Percentiles rank a stretch among this genome's conserved stretches.
These are phyloP conservation scores for Dillenia suffruticosa DNA, from an alignment of 164 flowering plant species.

Conservation along the genomic window DNA sequence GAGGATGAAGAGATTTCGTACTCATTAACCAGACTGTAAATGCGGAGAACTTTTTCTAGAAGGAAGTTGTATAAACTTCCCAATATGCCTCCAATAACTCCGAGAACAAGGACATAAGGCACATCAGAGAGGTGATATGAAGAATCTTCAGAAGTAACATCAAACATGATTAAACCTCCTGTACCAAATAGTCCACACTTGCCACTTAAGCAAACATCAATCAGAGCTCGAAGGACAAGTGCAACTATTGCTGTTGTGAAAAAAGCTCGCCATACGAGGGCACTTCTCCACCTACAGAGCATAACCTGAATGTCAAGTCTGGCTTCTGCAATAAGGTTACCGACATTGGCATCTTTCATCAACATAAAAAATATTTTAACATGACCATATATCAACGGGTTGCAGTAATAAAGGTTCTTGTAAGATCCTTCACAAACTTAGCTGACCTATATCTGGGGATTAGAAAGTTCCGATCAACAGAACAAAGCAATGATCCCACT, in stretches of 20 bases:
- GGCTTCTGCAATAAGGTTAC: too few relatives aligned
- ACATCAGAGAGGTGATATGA: constrained; percentile 68
- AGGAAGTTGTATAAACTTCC: constrained; percentile 76
- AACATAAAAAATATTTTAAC: too few relatives aligned
- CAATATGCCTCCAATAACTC: constrained; percentile 72
- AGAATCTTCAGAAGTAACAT: constrained; percentile 56
- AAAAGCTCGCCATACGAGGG: constrained; percentile 89
- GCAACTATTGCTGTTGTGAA: constrained; percentile 87
- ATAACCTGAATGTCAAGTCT: constrained; percentile 1
- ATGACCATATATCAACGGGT: too few relatives aligned
- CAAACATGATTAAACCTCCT: constrained; percentile 94
- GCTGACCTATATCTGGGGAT: too few relatives aligned
- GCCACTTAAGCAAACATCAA: constrained; percentile 68
- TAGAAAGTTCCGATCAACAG: too few relatives aligned
- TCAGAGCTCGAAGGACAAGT: constrained; percentile 63
- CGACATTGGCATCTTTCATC: too few relatives aligned
- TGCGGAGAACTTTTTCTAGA: constrained; percentile 53
- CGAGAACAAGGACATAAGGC: constrained; percentile 75
- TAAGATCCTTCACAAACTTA: too few relatives aligned
- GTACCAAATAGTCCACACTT: constrained; percentile 91
- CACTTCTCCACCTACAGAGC: constrained; percentile 87
- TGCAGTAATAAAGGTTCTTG: too few relatives aligned
- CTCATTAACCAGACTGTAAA: constrained; percentile 66
- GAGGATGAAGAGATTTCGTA: constrained; percentile 24
- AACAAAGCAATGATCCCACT: too few relatives aligned